Conservation (phyloP, 306 rosid genomes). For the Morella rubra region DNA sequence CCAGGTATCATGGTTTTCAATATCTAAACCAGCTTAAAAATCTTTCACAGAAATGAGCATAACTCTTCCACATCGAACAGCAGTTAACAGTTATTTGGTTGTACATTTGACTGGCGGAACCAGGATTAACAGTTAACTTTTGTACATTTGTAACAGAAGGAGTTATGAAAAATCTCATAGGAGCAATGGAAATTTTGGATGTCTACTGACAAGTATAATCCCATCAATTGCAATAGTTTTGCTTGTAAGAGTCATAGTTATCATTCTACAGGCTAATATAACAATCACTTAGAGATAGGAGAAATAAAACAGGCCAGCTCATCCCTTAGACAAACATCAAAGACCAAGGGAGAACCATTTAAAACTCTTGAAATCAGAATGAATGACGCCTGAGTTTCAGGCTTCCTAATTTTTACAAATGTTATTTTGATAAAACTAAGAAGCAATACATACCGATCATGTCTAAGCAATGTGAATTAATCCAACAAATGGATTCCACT, state of each 20-base stretch:
- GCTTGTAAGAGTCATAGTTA: constrained; percentile 4
- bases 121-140: too few species aligned
- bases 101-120: background rate
- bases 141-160: too few species aligned
- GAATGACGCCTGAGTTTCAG: background rate
- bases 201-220: background rate
- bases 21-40: background rate
- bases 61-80: background rate
- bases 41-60: background rate
- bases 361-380: constrained; percentile 14
- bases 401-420: background rate
- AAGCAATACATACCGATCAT: background rate
- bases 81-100: background rate
- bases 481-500: background rate
- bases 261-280: constrained; percentile 9
- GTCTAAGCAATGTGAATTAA: background rate
- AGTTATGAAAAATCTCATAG: constrained; percentile 18
- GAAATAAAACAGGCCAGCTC: constrained; percentile 7
- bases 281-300: constrained; percentile 20
- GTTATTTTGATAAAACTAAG: background rate
- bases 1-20: background rate
- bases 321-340: constrained; percentile 20
- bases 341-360: constrained; percentile 22
- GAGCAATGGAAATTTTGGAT: background rate
- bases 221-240: background rate